These are phyloP conservation scores for Xylaria scruposa DNA, from an alignment of 495 filamentous ascomycete genomes.

Conservation along the genomic window DNA sequence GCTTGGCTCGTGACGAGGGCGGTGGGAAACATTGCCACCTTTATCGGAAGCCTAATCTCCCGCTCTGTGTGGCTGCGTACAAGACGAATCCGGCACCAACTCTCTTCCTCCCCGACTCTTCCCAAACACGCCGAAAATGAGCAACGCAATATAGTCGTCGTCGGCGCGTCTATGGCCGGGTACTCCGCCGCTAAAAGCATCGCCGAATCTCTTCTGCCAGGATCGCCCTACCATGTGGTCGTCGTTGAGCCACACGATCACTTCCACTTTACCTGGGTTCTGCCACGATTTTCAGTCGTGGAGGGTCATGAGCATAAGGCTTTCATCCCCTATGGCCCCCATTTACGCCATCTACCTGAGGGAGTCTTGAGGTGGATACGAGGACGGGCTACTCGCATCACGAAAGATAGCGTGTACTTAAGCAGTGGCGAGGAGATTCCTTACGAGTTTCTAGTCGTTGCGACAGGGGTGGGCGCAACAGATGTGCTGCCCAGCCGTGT, in stretches of 20 bases:
- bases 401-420: constrained; percentile 35
- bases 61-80: constrained; percentile 34
- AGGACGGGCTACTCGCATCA: constrained; percentile 41
- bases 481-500: constrained; percentile 61
- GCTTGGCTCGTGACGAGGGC: constrained; percentile 30
- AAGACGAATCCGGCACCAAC: constrained; percentile 28
- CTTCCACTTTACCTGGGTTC: constrained; percentile 64
- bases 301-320: constrained; percentile 52
- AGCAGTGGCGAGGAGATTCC: constrained; percentile 45
- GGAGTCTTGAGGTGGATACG: constrained; percentile 45
- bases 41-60: constrained; percentile 30
- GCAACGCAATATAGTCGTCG: constrained; percentile 56
- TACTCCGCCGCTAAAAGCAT: constrained; percentile 54
- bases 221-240: constrained; percentile 54
- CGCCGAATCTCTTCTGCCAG: constrained; percentile 52
- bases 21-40: constrained; percentile 25
- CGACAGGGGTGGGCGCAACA: constrained; percentile 57
- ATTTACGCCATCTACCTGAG: constrained; percentile 36
- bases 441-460: constrained; percentile 64
- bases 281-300: constrained; percentile 57
- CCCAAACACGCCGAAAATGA: constrained; percentile 29
- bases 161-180: constrained; percentile 64
- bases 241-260: constrained; percentile 65
- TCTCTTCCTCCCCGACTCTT: constrained; percentile 29
- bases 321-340: constrained; percentile 56